Percentiles rank a stretch among this genome's conserved stretches.
Evolutionary conservation across 345 rosid species (phyloP).

Genomic region (Eucalyptus sp.): DNA sequence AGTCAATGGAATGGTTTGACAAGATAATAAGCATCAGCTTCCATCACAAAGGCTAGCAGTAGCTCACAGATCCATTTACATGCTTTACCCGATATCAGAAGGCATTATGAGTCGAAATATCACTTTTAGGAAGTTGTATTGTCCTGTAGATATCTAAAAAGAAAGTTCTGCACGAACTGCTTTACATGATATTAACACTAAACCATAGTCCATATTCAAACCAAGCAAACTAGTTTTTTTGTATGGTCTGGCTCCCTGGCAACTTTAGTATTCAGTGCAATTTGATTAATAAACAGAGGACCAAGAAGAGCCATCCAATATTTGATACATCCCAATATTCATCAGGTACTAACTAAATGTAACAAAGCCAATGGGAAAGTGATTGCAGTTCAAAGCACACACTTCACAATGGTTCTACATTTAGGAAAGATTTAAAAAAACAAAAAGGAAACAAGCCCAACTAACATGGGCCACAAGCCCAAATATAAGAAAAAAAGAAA

Average conservation of each 20-base stretch:
- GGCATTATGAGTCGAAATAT: not conserved
- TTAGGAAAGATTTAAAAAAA: not conserved
- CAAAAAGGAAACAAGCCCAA: not conserved
- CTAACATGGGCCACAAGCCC: not conserved
- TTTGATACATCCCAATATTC: not conserved
- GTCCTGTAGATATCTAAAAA: not conserved
- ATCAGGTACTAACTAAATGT: not conserved
- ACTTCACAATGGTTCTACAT: not conserved
- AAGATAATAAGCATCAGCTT: not conserved
- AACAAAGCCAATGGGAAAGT: not conserved
- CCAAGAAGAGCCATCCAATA: not conserved
- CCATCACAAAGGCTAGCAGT: not conserved
- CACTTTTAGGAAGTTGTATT: not conserved
- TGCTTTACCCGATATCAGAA: not conserved
- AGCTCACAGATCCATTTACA: not conserved
- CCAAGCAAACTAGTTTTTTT: not conserved
- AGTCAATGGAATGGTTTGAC: not conserved
- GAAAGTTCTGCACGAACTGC: not conserved
- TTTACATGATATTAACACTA: not conserved
- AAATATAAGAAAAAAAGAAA: not conserved
- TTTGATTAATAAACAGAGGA: not conserved
- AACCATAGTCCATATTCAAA: not conserved
- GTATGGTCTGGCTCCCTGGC: not conserved
- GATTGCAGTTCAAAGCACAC: not conserved
- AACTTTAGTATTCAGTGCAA: not conserved